Evolutionary conservation across 139 green algal genomes (phyloP), one percentile per base, ranked within the genome.

Genomic region (Micromonas commoda): DNA sequence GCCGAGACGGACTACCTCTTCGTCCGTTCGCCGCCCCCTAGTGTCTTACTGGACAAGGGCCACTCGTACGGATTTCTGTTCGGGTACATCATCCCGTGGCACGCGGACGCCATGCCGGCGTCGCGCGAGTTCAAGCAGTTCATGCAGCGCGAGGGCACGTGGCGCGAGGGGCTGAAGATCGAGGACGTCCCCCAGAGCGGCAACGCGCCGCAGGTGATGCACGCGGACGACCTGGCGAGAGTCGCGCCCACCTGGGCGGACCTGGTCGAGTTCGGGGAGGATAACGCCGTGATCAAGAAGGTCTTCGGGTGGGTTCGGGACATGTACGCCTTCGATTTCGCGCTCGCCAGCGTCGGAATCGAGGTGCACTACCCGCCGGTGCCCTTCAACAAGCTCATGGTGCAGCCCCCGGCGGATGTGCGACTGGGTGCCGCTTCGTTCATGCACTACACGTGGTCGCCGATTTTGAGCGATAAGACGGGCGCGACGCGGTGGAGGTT

Each of bases 391-490:
- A 70, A 53, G 39, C 82, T 95, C 6, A 93, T 94, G n/a, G 77
- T 82, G 34, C 92, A 97, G 84, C 90, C 91, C 16, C 93, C 93
- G 0, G 84, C 88, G 2, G 92, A 98, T 82, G 51, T 77, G 23
- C 70, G n/a, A 2, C 57, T 91, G 0, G 91, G 88, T 24, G 31
- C 85, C 0, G 91, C 92, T 0, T 86, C 84, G 33, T 84, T 95
- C 72, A 87, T 86, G 51, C 93, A 97, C 82, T 97, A 97, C 85
- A 97, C 93, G 0, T 95, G 91, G 91, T 88, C 86, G 1, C 76
- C 81, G 3, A 33, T 67, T 21, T 29, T 77, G 23, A 65, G 37
- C 19, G 24, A 77, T 19, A 32, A 28, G 66, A 32, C 61, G 2
- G 31, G n/a, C 2, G 26, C 61, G 2, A 39, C 57, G 66, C 45